Base-by-base conservation (phyloP, 2,329 filamentous ascomycete genomes). In the Cercospora sp. region DNA sequence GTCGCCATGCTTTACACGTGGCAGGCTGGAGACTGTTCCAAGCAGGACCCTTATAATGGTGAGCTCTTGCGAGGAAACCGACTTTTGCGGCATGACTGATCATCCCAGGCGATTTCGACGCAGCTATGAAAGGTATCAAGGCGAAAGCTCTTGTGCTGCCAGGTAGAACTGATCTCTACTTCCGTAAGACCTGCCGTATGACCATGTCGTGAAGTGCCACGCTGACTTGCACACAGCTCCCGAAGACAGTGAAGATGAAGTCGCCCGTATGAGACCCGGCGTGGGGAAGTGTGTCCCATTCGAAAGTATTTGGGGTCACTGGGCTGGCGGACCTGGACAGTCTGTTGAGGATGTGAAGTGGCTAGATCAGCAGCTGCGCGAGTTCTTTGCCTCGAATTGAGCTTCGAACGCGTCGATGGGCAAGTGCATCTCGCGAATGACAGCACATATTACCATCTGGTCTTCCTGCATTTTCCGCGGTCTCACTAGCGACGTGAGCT, bases 1-100 rank as follows among this genome's bases (percentile, higher is more conserved):
- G 81, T 93, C 0, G 85, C 86, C 1, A 93, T 93, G 91, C 81
- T 93, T 3, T 85, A 90, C 36, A 93, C 91, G 0, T 95, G 92
- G 92, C 91, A 94, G 77, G 84, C 86, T 5, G 91, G 86, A 0
- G 90, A 94, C 73, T 85, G 87, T 60, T 91, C 90, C 3, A 79
- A 86, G 5, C 90, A 93, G 74, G 83, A 88, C 64, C 89, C 87
- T 3, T 93, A 91, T 70, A 85, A 89, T 67, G 88, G 70, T 63
- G 26, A 55, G 45, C 64, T 31, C 13, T 16, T 39, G 36, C 36
- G 23, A 59, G 16, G 0, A 9, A 20, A 0, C 8, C 16, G 10
- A 31, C 13, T 58, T 5, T 20, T 16, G 8, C 16, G 3, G 53
- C 51, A 10, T n/a, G 16, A 61, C 61, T 70, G 87, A 71, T 12